Percentiles rank a stretch among this genome's conserved stretches.
Evolutionary conservation across 2,329 filamentous ascomycete genomes (phyloP).

Genomic region (Aspergillus arachidicola): DNA sequence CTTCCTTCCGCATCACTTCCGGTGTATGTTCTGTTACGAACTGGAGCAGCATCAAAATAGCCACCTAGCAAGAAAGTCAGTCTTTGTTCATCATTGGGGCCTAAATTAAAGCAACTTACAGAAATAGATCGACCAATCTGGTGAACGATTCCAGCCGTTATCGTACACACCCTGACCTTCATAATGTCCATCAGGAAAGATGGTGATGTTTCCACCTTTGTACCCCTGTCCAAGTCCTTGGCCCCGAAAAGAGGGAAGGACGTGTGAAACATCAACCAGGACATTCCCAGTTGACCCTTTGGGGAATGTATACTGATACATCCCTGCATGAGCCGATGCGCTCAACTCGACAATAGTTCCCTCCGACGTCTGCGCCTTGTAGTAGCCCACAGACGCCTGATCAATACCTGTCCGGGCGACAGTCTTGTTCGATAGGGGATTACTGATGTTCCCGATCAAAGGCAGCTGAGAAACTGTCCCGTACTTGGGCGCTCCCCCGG

Average conservation of each 20-base stretch:
- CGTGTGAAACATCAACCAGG: conserved; percentile 67
- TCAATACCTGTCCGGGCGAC: conserved; percentile 57
- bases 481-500: conserved; percentile 70
- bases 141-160: conserved; percentile 68
- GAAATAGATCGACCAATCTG: conserved; percentile 49
- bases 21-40: conserved; percentile 31
- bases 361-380: conserved; percentile 58
- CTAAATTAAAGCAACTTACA: conserved; percentile 20
- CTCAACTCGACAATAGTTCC: conserved; percentile 61
- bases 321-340: conserved; percentile 52
- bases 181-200: conserved; percentile 58
- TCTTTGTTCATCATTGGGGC: not conserved
- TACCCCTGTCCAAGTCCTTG: conserved; percentile 65
- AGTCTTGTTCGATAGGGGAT: conserved; percentile 61
- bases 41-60: conserved; percentile 52
- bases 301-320: conserved; percentile 66
- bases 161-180: conserved; percentile 65
- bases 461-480: conserved; percentile 66
- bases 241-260: conserved; percentile 64
- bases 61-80: conserved; percentile 54
- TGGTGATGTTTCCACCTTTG: conserved; percentile 59
- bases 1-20: conserved; percentile 32
- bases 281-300: conserved; percentile 44
- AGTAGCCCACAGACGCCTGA: conserved; percentile 62
- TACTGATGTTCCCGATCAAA: conserved; percentile 50